Percentiles rank a stretch among this genome's conserved stretches.
Evolutionary conservation across 495 filamentous ascomycete genomes (phyloP).

Genomic region (Corynascus novoguineensis): DNA sequence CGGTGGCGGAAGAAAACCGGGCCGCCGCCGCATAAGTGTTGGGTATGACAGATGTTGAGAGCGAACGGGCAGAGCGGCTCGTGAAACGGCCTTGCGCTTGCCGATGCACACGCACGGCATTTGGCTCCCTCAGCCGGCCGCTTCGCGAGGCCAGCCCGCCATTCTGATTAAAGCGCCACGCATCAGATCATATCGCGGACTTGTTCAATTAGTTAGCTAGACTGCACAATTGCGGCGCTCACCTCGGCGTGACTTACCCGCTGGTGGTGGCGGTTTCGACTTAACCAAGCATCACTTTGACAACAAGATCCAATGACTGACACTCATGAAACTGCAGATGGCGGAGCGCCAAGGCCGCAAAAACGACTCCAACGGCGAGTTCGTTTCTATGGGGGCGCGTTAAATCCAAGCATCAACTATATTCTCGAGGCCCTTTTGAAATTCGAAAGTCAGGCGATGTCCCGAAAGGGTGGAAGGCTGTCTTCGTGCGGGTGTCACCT

Average conservation of each 20-base stretch:
- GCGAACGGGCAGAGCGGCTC: slow-evolving; percentile 4
- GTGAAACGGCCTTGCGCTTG: slow-evolving; percentile 12
- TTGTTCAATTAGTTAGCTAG: background rate
- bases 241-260: background rate
- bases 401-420: background rate
- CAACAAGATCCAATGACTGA: background rate
- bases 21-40: background rate
- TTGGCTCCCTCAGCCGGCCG: background rate
- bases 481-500: too few relatives aligned
- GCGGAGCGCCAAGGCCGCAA: slow-evolving; percentile 37
- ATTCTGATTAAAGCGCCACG: background rate
- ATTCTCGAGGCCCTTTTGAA: background rate
- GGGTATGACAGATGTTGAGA: background rate
- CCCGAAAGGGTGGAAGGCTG: too few relatives aligned
- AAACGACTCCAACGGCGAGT: slow-evolving; percentile 36
- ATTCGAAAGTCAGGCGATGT: too few relatives aligned
- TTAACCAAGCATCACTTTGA: background rate
- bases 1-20: background rate
- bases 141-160: background rate
- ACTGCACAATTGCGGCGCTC: background rate
- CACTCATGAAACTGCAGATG: slow-evolving; percentile 30
- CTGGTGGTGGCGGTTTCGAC: background rate
- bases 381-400: background rate
- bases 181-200: slow-evolving; percentile 1
- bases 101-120: background rate